Base-by-base conservation (phyloP, 345 rosid species). In the Crucihimalaya himalaica region DNA sequence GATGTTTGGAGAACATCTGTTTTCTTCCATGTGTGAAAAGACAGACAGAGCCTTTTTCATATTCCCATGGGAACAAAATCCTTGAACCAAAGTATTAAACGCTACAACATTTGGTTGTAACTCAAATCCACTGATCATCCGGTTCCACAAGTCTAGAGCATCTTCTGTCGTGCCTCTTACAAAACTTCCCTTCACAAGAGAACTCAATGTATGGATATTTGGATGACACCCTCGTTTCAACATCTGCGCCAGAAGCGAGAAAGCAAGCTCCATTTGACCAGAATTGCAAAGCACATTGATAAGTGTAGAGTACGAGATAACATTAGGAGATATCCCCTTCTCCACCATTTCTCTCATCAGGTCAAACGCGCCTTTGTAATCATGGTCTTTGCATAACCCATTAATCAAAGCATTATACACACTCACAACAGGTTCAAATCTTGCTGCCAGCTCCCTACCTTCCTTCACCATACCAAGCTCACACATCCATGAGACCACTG, bases 401-500 rank as follows among this genome's bases (percentile, higher is more conserved):
- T 83, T 80, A 28, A 91, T 73, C 84, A 93, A 71, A 54, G 96
- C 89, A 74, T 89, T 93, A 75, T 84, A 91, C 16, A 89, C 81
- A 6, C 90, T 73, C 72, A 84, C 87, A 72, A 77, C 54, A 0
- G 85, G 88, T 56, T 79, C 83, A 65, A 85, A 88, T 46, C 79
- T 85, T 74, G 8, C 70, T 0, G 86, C 84, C 5, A 91, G 83
- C 75, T 84, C 83, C 83, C 83, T 81, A 9, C 91, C 96, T 73
- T 89, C 91, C 63, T 85, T 90, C 62, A 88, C 81, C 80, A 81
- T 80, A 42, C 96, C 91, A 39, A 80, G 70, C 75, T 76, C 86
- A 81, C 92, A 93, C 90, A 93, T 82, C 0, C 89, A 86, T 12
- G 97, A 89, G 19, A 91, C 72, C 63, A 91, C 80, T 2, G 93